Evolutionary conservation across 2,329 filamentous ascomycete species (phyloP).

Genomic region (Phyllosticta capitalensis): DNA sequence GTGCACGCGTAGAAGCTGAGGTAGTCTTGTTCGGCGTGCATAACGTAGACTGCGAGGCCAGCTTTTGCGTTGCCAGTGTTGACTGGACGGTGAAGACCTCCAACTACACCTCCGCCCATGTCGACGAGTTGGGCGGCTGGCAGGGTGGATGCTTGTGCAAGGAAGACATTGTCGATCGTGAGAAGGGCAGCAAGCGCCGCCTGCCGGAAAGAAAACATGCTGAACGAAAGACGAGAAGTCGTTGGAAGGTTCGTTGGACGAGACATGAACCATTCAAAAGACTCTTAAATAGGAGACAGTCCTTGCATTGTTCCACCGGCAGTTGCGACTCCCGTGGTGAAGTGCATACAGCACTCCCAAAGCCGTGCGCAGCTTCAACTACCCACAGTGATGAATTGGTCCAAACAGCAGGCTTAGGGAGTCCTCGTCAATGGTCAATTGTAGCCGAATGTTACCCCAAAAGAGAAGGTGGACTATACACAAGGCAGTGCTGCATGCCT

Average conservation of each 20-base stretch:
- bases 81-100: neutral
- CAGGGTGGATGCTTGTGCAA: neutral
- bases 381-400: neutral
- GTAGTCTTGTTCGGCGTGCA: constrained; percentile 6
- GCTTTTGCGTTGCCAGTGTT: neutral
- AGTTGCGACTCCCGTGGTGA: neutral
- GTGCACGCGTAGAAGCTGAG: neutral
- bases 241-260: neutral
- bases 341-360: neutral
- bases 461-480: neutral
- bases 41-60: neutral
- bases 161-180: neutral
- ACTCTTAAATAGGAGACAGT: neutral
- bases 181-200: neutral
- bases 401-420: neutral
- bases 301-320: neutral
- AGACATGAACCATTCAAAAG: neutral
- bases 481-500: neutral
- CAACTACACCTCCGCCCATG: neutral
- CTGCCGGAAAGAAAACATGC: neutral
- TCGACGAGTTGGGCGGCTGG: neutral
- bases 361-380: neutral
- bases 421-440: neutral
- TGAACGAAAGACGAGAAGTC: neutral
- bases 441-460: neutral